phyloP scores from a whole-genome alignment of 2,329 filamentous ascomycete species.

The Claviceps africana region DNA sequence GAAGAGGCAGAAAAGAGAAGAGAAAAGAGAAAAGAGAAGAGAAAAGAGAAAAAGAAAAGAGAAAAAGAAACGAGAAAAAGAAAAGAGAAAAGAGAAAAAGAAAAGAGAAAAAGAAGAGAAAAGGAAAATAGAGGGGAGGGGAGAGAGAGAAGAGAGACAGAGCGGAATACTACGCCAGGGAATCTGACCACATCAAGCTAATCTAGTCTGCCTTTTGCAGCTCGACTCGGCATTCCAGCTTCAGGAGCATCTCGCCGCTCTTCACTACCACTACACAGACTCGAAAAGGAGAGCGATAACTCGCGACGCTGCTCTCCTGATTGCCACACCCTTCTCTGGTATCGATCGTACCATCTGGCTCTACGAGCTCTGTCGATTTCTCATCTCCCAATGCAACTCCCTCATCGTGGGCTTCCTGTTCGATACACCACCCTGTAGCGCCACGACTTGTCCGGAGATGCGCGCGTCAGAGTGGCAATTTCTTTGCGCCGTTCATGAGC shows the following conservation, averaged over 20 bases:
- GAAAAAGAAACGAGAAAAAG: too few relatives aligned
- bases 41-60: neutral
- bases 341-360: conserved; percentile 87
- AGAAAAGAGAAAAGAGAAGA: neutral
- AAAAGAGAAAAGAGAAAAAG: neutral
- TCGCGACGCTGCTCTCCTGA: conserved; percentile 57
- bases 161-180: neutral
- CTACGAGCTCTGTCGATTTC: conserved; percentile 92
- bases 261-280: conserved; percentile 68
- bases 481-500: conserved; percentile 91
- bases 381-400: conserved; percentile 86
- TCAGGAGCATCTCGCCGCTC: conserved; percentile 88
- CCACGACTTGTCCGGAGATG: conserved; percentile 90
- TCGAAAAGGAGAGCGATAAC: conserved; percentile 57
- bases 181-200: neutral
- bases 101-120: neutral
- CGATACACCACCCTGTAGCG: conserved; percentile 78
- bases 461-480: conserved; percentile 98
- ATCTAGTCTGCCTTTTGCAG: conserved; percentile 27
- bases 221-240: conserved; percentile 95
- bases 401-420: conserved; percentile 87
- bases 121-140: neutral
- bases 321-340: conserved; percentile 67
- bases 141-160: neutral
- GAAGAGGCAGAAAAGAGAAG: neutral